Evolutionary conservation across 225 moss, liverwort and hornwort genomes (phyloP), one percentile per base, ranked within the genome.

Genomic region (Polytrichum commune): DNA sequence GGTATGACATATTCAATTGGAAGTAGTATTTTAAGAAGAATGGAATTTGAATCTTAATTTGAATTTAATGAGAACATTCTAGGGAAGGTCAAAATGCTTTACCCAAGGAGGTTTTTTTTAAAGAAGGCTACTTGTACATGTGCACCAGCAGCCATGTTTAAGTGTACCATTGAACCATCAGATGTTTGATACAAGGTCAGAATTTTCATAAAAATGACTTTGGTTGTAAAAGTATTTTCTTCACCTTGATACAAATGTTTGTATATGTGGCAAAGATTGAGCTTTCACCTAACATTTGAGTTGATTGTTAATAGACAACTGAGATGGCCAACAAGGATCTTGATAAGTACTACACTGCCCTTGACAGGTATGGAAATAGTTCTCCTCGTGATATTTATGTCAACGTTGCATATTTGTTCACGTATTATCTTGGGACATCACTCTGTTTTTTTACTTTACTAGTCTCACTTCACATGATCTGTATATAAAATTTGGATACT

Each of bases 291-390:
- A 60, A 60, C 46, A 46, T 46, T 46, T 7, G 46, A 46, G 46
- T 46, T 46, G 46, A 46, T 16, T 46, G 46, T 46, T 46, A 7
- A 9, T 90, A 98, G 95, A 98, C 98, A 73, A 90, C 95, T 66
- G 95, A 98, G 83, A 95, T 98, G 98, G 98, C 98, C 64, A 98
- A 98, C 76, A 98, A 98, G 80, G 98, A 98, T 33, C 84, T 98
- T 81, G 98, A 98, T 89, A 98, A 90, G 74, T 98, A 98, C 82
- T 93, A 98, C 79, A 91, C 82, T 83, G 98, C 98, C 64, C 92
- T 98, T 75, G 97, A 98, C 85, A 91, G 87, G 93, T 93, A 83
- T 76, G 86, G 13, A 16, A 16, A 46, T 46, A 29, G 13, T 13
- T 16, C 46, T 38, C 38, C 35, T 38, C 9, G 13, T 13, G 46